Base-by-base conservation (phyloP, 2,329 filamentous ascomycete genomes). In the Tothia fuscella region DNA sequence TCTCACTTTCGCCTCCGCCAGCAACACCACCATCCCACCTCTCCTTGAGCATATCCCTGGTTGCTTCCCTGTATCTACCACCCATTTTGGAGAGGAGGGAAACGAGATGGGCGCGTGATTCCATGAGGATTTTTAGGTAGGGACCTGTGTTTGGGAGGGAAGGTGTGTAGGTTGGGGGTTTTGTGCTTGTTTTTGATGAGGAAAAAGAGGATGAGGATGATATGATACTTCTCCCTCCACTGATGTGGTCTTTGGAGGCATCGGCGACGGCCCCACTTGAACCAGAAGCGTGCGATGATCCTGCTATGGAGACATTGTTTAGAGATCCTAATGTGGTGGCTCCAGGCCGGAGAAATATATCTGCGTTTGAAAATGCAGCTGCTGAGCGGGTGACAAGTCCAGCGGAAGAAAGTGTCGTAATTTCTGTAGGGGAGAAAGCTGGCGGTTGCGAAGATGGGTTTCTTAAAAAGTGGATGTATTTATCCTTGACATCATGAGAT, bases 241-340 rank as follows among this genome's bases (percentile, higher is more conserved):
- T 74, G 37, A 69, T 70, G 53, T 80, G 73, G 4, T 84, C 63
- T 2, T 75, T 79, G 16, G 74, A 73, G n/a, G 66, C 61, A 4
- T 81, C 81, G 1, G 82, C 82, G 1, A 86, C 75, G 1, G 82
- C 80, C 5, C 68, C 78, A 2, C 81, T 52, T 3, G 77, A 78
- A 12, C 82, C 82, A 1, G 82, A 80, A 4, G 80, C 74, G 17
- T 79, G 77, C 47, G 65, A 69, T 2, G 77, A 74, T 13, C 63
- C 64, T 17, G 82, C 74, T 20, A 67, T 70, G 28, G 78, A 71
- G 7, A 86, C 65, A 3, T 75, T 77, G 19, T 72, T 68, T 28
- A 79, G 61, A 7, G 70, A 74, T 13, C 69, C 68, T 48, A 56
- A 32, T 3, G 60, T 59, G 5, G 58, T 58, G 7, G 61, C 53